These are phyloP conservation scores for Naganishia friedmannii DNA, from an alignment of 768 basidiomycete species.

Conservation along the genomic window DNA sequence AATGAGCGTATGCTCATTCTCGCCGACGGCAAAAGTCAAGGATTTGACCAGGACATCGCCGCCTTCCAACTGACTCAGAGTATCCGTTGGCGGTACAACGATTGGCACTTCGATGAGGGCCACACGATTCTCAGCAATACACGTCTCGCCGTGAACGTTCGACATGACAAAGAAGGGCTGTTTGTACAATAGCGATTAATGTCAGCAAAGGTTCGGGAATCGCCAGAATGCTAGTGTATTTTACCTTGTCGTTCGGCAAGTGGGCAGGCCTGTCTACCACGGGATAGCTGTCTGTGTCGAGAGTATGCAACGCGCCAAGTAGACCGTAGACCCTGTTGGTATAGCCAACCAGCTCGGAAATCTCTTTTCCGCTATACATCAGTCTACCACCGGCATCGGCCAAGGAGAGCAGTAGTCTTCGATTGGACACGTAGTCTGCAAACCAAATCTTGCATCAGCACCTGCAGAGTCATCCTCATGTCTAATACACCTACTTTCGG, in stretches of 20 bases:
- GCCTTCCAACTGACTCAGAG: slow-evolving; percentile 51
- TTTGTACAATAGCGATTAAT: background rate
- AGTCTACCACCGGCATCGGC: slow-evolving; percentile 92
- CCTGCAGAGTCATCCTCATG: background rate
- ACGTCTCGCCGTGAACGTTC: slow-evolving; percentile 60
- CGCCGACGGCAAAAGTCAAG: slow-evolving; percentile 62
- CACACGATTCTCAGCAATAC: slow-evolving; percentile 61
- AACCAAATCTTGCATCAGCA: background rate
- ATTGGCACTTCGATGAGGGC: slow-evolving; percentile 53
- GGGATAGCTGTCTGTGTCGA: slow-evolving; percentile 54
- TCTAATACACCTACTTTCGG: slow-evolving; percentile 40
- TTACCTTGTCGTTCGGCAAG: slow-evolving; percentile 50
- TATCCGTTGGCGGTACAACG: slow-evolving; percentile 53
- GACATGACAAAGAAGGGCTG: slow-evolving; percentile 62
- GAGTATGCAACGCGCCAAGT: slow-evolving; percentile 75
- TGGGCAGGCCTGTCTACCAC: slow-evolving; percentile 56
- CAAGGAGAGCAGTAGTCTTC: slow-evolving; percentile 84
- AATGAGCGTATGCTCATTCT: slow-evolving; percentile 85
- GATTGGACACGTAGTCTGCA: slow-evolving; percentile 83
- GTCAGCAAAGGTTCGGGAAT: background rate
- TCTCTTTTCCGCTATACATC: slow-evolving; percentile 95
- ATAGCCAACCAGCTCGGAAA: slow-evolving; percentile 89
- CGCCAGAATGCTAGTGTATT: background rate
- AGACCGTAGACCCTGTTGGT: slow-evolving; percentile 86
- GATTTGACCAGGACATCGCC: slow-evolving; percentile 65